These are phyloP conservation scores for Globisporangium viniferum DNA, from an alignment of 352 stramenopile genomes.

Conservation along the genomic window DNA sequence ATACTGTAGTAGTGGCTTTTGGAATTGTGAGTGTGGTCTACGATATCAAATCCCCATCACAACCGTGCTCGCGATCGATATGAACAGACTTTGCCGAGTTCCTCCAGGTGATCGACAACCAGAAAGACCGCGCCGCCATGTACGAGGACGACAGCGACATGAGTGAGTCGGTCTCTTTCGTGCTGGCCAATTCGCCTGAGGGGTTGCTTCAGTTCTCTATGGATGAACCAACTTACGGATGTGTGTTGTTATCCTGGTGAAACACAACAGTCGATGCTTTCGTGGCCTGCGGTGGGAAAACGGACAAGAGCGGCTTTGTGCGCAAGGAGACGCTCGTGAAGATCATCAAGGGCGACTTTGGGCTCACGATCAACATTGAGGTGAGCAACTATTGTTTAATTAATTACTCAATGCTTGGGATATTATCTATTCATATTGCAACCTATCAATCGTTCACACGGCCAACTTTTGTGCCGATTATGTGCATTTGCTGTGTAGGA, in stretches of 20 bases:
- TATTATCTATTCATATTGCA: too few species aligned
- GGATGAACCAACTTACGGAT: background rate
- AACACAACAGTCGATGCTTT: constrained; percentile 89
- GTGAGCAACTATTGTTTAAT: constrained; percentile 14
- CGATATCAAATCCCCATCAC: background rate
- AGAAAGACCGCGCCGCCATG: constrained; percentile 94
- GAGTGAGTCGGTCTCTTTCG: constrained; percentile 52
- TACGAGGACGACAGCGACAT: constrained; percentile 97
- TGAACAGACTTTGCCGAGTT: constrained; percentile 95
- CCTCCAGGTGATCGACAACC: constrained; percentile 97
- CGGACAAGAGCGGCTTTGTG: constrained; percentile 92
- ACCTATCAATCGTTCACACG: too few species aligned
- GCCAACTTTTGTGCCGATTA: too few species aligned
- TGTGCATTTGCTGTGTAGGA: constrained; percentile 32
- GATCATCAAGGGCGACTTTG: constrained; percentile 96
- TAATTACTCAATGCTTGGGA: too few species aligned
- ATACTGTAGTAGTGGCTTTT: background rate
- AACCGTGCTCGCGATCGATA: background rate
- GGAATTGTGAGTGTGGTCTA: background rate
- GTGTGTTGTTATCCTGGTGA: background rate
- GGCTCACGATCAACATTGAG: constrained; percentile 96
- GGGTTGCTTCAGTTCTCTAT: background rate
- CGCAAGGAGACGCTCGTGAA: constrained; percentile 87
- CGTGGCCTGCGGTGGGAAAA: constrained; percentile 93
- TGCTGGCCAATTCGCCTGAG: background rate